These are phyloP conservation scores for Penicillium chermesinum DNA, from an alignment of 495 filamentous ascomycete species.

Conservation along the genomic window DNA sequence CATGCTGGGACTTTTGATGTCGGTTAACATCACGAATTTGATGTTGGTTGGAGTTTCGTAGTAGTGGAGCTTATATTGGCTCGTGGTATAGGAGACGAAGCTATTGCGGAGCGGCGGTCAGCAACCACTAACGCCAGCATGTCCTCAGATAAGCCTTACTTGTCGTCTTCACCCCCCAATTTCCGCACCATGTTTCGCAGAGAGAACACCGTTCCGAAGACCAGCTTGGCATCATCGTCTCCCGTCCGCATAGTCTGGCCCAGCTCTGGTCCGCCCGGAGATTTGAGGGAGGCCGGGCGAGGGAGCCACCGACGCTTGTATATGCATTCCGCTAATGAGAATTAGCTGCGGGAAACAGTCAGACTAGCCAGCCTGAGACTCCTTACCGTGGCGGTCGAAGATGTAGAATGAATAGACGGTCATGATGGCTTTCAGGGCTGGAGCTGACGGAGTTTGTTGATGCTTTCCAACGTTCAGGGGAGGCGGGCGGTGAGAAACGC, in stretches of 20 bases:
- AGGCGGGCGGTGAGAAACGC: constrained; percentile 21
- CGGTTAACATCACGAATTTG: constrained; percentile 95
- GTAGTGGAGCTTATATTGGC: constrained; percentile 96
- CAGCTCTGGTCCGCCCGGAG: constrained; percentile 25
- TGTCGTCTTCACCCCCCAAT: constrained; percentile 83
- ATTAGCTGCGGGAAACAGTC: constrained; percentile 1
- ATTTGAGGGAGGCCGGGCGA: constrained; percentile 38
- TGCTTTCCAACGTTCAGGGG: constrained; percentile 23
- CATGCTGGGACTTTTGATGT: constrained; percentile 83
- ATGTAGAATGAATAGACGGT: constrained; percentile 97
- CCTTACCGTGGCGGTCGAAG: constrained; percentile 92
- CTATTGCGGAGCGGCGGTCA: constrained; percentile 31
- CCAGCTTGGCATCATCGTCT: constrained; percentile 89
- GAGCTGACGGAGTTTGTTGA: constrained; percentile 16
- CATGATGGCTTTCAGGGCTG: constrained; percentile 50
- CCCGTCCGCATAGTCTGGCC: constrained; percentile 52
- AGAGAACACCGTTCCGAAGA: constrained; percentile 95
- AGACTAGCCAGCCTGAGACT: neutral
- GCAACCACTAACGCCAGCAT: neutral
- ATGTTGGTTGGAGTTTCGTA: constrained; percentile 95
- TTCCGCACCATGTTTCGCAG: constrained; percentile 95
- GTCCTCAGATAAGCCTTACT: constrained; percentile 35
- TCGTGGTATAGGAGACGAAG: constrained; percentile 85
- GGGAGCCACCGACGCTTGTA: constrained; percentile 79
- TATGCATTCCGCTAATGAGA: constrained; percentile 80